phyloP scores from a whole-genome alignment of 2,329 filamentous ascomycete species.

The Botrytis aclada region DNA sequence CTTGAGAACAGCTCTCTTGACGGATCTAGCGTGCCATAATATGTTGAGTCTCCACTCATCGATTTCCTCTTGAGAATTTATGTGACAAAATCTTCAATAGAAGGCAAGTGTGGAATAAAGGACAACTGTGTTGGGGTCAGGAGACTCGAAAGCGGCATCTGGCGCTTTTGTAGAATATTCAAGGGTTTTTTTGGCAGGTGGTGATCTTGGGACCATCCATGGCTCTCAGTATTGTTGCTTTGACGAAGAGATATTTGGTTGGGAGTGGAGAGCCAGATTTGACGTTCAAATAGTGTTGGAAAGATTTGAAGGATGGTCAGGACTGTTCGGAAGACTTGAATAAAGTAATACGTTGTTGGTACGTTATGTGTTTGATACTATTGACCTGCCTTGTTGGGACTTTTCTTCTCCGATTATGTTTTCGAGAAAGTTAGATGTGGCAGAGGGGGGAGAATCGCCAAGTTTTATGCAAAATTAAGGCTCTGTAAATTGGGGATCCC shows the following conservation, averaged over 20 bases:
- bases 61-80: neutral
- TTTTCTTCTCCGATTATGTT: neutral
- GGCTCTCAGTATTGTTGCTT: accelerated
- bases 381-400: accelerated
- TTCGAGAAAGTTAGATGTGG: neutral
- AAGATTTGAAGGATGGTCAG: neutral
- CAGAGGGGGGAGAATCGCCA: neutral
- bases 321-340: neutral
- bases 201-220: neutral
- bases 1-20: neutral
- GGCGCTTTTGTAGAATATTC: neutral
- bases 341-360: neutral
- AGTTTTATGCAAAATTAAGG: neutral
- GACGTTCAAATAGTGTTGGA: neutral
- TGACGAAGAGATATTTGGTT: accelerated
- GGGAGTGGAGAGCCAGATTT: neutral
- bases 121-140: neutral
- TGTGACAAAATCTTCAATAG: neutral
- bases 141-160: neutral
- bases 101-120: neutral
- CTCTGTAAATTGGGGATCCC: neutral
- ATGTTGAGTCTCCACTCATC: neutral
- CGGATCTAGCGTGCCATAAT: neutral
- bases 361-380: neutral
- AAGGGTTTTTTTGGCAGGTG: too few relatives aligned